Conservation (phyloP, 1,139 yeast genomes). For the Arxiozyma heterogenica region DNA sequence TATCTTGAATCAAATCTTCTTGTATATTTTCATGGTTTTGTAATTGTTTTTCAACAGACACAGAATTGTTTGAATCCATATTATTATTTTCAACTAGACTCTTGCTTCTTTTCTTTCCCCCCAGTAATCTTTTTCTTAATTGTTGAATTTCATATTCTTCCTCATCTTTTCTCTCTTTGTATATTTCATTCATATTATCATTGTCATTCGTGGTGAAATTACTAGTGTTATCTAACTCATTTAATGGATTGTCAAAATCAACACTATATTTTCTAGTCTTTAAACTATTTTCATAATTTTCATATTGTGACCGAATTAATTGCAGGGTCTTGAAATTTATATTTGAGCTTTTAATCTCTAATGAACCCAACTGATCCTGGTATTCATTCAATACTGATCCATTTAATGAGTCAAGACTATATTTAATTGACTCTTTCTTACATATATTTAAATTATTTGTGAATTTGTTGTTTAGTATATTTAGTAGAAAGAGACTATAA, state of each 20-base stretch:
- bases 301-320: constrained; percentile 10
- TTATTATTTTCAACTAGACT: constrained; percentile 12
- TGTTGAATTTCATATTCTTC: constrained; percentile 25
- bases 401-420: not conserved
- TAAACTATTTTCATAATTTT: constrained; percentile 10
- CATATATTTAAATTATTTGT: constrained; percentile 1
- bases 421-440: not conserved
- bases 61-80: constrained; percentile 1
- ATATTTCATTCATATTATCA: not conserved
- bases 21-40: constrained; percentile 33
- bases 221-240: not conserved
- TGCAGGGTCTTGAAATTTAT: not conserved
- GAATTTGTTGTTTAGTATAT: constrained; percentile 15
- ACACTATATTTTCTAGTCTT: constrained; percentile 24
- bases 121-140: constrained; percentile 28
- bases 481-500: constrained; percentile 14
- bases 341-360: constrained; percentile 10
- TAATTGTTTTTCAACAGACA: constrained; percentile 29
- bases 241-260: constrained; percentile 22
- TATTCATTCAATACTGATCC: constrained; percentile 4
- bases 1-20: constrained; percentile 31
- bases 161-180: not conserved
- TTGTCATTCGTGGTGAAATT: not conserved
- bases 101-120: constrained; percentile 14
- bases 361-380: constrained; percentile 7